Percentiles rank a stretch among this genome's conserved stretches.
phyloP scores from a whole-genome alignment of 1,284 basidiomycete species.

The Cryptococcus amylolentus region DNA sequence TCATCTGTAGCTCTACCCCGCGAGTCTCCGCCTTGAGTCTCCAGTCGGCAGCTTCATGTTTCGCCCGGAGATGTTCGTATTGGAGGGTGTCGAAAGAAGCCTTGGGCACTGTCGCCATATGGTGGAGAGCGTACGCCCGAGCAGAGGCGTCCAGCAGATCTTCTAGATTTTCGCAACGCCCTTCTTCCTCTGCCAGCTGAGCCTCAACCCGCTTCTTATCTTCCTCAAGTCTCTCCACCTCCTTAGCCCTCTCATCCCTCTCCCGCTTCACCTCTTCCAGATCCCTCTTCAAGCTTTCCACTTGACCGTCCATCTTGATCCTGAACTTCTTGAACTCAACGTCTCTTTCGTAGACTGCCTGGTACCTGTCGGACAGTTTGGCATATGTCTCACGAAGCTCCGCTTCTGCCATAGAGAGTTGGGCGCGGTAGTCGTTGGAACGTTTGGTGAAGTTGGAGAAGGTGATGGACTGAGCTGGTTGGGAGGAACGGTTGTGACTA shows the following conservation, averaged over 20 bases:
- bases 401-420: no score
- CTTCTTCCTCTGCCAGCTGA: slow-evolving; percentile 65
- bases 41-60: not conserved
- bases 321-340: no score
- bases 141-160: slow-evolving; percentile 5
- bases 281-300: not conserved
- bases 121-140: slow-evolving; percentile 4
- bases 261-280: not conserved
- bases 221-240: slow-evolving; percentile 1
- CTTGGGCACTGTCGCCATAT: slow-evolving; percentile 4
- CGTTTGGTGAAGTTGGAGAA: no score
- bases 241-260: slow-evolving; percentile 2
- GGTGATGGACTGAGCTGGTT: no score
- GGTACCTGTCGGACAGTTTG: no score
- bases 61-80: not conserved
- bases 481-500: no score
- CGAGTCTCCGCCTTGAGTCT: slow-evolving; percentile 2
- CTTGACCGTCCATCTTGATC: not conserved
- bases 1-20: not conserved
- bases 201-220: slow-evolving; percentile 57
- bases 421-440: no score
- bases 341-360: no score
- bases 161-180: slow-evolving; percentile 1
- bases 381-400: no score
- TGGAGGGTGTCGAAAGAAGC: slow-evolving; percentile 2